phyloP scores from a whole-genome alignment of 352 stramenopile species.

The Phytophthora boehmeriae region DNA sequence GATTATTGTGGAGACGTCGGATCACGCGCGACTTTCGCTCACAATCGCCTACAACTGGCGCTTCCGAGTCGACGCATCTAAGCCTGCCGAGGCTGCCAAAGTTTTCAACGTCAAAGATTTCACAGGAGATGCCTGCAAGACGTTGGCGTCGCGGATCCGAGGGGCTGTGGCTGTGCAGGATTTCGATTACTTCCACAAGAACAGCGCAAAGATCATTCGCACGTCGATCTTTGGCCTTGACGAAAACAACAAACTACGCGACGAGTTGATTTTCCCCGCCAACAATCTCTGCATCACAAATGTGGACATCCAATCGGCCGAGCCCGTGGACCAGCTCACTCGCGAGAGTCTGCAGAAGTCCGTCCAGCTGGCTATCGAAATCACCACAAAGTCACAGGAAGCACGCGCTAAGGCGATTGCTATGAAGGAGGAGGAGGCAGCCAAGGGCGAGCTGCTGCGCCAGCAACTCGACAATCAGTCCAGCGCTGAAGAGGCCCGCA shows the following conservation, averaged over 20 bases:
- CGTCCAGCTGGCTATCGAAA: conserved; percentile 85
- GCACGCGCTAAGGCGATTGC: conserved; percentile 76
- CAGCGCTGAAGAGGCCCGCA: conserved; percentile 69
- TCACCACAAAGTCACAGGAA: conserved; percentile 86
- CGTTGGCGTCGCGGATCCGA: conserved; percentile 74
- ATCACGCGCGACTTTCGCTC: conserved; percentile 73
- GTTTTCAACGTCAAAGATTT: conserved; percentile 88
- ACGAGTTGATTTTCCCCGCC: conserved; percentile 65
- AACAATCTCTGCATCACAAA: conserved; percentile 87
- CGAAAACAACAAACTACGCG: conserved; percentile 53
- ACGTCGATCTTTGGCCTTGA: conserved; percentile 80
- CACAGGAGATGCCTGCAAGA: conserved; percentile 82
- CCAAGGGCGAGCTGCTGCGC: conserved; percentile 70
- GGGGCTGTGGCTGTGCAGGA: conserved; percentile 72
- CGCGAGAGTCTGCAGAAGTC: conserved; percentile 82
- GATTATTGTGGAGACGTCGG: conserved; percentile 85
- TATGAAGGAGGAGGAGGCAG: conserved; percentile 84
- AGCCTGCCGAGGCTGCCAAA: conserved; percentile 62
- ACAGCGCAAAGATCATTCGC: conserved; percentile 82
- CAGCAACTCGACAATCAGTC: conserved; percentile 86
- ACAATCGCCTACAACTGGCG: conserved; percentile 89
- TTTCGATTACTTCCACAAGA: conserved; percentile 88
- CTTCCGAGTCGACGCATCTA: conserved; percentile 63
- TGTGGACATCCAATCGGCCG: conserved; percentile 81
- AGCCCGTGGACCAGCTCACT: conserved; percentile 75